Percentiles rank a stretch among this genome's conserved stretches.
Conservation (phyloP, 495 filamentous ascomycete genomes). For the Rhypophila decipiens region DNA sequence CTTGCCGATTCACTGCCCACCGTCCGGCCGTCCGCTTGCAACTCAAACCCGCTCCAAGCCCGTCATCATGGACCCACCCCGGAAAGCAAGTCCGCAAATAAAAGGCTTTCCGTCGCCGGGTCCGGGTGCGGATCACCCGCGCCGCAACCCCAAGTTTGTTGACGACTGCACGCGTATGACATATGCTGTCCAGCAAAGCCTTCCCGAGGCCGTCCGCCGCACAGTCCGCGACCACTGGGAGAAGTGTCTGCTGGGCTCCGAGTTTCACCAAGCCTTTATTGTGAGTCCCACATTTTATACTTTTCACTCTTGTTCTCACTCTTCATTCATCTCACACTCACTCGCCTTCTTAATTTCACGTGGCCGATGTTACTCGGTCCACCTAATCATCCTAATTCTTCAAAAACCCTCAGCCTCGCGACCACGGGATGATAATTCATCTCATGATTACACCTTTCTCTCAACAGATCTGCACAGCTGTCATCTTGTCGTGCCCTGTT, state of each 20-base stretch:
- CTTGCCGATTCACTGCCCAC: conserved; percentile 3
- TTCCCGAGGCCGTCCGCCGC: conserved; percentile 38
- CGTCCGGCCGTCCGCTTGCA: background rate
- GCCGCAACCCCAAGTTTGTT: conserved; percentile 29
- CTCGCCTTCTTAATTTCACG: background rate
- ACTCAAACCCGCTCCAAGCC: conserved; percentile 19
- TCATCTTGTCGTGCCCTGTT: no score
- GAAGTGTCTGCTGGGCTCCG: conserved; percentile 43
- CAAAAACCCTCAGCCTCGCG: background rate
- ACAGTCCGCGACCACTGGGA: conserved; percentile 43
- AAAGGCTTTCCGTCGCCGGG: conserved; percentile 36
- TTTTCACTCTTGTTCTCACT: background rate
- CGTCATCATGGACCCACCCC: conserved; percentile 36
- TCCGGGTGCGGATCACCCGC: conserved; percentile 28
- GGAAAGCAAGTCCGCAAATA: background rate
- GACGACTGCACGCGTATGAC: conserved; percentile 38
- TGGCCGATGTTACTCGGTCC: no score
- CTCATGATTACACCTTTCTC: no score
- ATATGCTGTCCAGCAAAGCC: conserved; percentile 34
- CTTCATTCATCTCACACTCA: background rate
- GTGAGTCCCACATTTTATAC: conserved; percentile 26
- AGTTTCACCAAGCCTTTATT: conserved; percentile 45
- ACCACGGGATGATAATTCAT: no score
- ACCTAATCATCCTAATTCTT: background rate
- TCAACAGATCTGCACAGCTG: no score